These are phyloP conservation scores for Ophiostoma fasciatum DNA, from an alignment of 2,329 filamentous ascomycete genomes.

Conservation along the genomic window DNA sequence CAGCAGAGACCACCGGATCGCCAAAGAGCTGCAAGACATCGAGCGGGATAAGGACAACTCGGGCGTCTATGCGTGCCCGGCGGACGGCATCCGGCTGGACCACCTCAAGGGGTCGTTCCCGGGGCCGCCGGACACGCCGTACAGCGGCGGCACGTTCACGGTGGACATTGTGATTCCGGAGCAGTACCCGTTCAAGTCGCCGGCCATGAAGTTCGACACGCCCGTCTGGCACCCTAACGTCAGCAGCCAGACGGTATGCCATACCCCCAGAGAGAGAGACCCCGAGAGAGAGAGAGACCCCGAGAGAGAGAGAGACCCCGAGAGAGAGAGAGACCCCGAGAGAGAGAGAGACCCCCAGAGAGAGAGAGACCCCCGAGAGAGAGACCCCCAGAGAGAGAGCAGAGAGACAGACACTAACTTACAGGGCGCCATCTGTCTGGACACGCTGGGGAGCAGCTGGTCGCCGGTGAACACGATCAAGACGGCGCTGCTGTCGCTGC, in stretches of 20 bases:
- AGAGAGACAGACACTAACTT: too few relatives aligned
- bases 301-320: too few relatives aligned
- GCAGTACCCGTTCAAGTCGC: constrained; percentile 88
- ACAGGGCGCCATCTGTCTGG: constrained; percentile 90
- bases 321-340: too few relatives aligned
- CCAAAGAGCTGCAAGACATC: constrained; percentile 67
- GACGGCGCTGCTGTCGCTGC: constrained; percentile 80
- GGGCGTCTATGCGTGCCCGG: constrained; percentile 55
- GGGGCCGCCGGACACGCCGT: constrained; percentile 84
- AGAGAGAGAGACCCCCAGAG: too few relatives aligned
- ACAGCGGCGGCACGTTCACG: constrained; percentile 68
- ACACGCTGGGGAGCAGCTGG: constrained; percentile 81
- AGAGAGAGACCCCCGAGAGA: too few relatives aligned
- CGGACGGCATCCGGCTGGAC: constrained; percentile 55
- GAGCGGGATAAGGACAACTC: constrained; percentile 56
- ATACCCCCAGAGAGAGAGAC: too few relatives aligned
- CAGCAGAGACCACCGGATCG: constrained; percentile 44
- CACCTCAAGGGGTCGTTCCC: constrained; percentile 72
- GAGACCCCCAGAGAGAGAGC: too few relatives aligned
- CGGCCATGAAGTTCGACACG: constrained; percentile 80
- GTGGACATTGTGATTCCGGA: constrained; percentile 79
- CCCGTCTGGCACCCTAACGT: constrained; percentile 97
- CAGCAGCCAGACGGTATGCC: constrained; percentile 87
- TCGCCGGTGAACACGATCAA: constrained; percentile 95
- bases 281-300: too few relatives aligned